phyloP scores from a whole-genome alignment of 371 early-diverging fungal species.

The Zychaea mexicana region DNA sequence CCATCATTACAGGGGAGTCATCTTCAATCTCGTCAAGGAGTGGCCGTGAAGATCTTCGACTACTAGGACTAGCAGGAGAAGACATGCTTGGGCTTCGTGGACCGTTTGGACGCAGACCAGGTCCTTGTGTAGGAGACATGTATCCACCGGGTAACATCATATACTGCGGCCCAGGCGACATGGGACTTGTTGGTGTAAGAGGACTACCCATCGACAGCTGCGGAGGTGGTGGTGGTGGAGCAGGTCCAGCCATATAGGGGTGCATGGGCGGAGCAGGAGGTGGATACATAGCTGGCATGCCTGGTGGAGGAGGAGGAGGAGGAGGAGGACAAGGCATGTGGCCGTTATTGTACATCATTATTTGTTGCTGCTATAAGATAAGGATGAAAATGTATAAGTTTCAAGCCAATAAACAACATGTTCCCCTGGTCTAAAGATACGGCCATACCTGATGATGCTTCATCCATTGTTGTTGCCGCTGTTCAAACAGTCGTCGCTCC shows the following conservation, averaged over 20 bases:
- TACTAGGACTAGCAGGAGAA: constrained; percentile 20
- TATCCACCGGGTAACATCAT: constrained; percentile 8
- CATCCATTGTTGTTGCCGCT: constrained; percentile 50
- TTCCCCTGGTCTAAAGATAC: no score
- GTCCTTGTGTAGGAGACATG: constrained; percentile 4
- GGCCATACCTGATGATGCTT: constrained; percentile 56
- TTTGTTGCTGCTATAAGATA: constrained; percentile 23
- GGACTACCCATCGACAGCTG: constrained; percentile 6
- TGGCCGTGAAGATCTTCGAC: constrained; percentile 17
- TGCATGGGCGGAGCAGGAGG: constrained; percentile 16
- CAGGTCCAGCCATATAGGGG: constrained; percentile 22
- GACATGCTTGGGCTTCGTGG: constrained; percentile 20
- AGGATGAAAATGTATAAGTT: no score
- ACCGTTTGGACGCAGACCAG: background rate
- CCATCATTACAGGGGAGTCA: constrained; percentile 1
- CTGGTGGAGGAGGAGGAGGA: constrained; percentile 15
- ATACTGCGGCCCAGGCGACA: constrained; percentile 12
- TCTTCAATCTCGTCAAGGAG: constrained; percentile 15
- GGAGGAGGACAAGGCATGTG: constrained; percentile 17
- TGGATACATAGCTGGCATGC: constrained; percentile 28
- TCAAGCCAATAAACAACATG: background rate
- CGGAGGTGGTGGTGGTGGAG: constrained; percentile 23
- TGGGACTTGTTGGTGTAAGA: constrained; percentile 10
- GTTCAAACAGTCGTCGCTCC: constrained; percentile 47
- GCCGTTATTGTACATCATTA: constrained; percentile 48